A percentile compares a stretch with the other conserved stretches of the same genome.
phyloP scores from a whole-genome alignment of 2,329 filamentous ascomycete genomes.

The Orbilia blumenaviensis region DNA sequence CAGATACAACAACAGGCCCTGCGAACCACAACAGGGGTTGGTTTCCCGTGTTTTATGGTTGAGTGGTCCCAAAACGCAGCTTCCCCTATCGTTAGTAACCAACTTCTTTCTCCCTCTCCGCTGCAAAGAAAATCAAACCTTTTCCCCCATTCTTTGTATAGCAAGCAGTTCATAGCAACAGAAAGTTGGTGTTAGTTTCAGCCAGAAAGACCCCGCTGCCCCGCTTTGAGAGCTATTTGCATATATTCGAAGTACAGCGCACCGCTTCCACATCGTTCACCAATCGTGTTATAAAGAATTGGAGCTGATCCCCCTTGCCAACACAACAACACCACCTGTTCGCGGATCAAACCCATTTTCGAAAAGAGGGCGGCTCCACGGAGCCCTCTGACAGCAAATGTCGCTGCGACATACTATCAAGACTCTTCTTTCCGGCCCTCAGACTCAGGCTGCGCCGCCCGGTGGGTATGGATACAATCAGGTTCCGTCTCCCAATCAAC shows the following conservation, averaged over 20 bases:
- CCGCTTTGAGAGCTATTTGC: neutral
- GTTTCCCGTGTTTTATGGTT: neutral
- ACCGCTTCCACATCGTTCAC: neutral
- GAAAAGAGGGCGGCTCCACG: too few relatives aligned
- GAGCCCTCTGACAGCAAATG: conserved; percentile 10
- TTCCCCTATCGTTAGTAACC: too few relatives aligned
- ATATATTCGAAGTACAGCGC: neutral
- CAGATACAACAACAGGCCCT: neutral
- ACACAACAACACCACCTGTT: conserved; percentile 28
- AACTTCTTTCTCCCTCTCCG: neutral
- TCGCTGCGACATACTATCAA: conserved; percentile 46
- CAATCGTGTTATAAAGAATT: neutral
- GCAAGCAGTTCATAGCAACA: too few relatives aligned
- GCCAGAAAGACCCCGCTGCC: too few relatives aligned
- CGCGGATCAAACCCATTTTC: too few relatives aligned
- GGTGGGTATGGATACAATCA: conserved; percentile 11
- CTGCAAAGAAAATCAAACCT: neutral
- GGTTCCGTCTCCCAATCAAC: neutral
- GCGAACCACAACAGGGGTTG: conserved; percentile 8
- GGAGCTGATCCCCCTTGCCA: neutral
- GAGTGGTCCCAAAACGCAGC: conserved; percentile 1
- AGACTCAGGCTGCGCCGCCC: conserved; percentile 8
- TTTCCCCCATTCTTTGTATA: neutral
- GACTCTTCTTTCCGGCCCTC: conserved; percentile 34
- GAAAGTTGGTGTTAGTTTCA: too few relatives aligned